A percentile compares a stretch with the other conserved stretches of the same genome.
phyloP scores from a whole-genome alignment of 2,329 filamentous ascomycete genomes.

The Periconia sp. region DNA sequence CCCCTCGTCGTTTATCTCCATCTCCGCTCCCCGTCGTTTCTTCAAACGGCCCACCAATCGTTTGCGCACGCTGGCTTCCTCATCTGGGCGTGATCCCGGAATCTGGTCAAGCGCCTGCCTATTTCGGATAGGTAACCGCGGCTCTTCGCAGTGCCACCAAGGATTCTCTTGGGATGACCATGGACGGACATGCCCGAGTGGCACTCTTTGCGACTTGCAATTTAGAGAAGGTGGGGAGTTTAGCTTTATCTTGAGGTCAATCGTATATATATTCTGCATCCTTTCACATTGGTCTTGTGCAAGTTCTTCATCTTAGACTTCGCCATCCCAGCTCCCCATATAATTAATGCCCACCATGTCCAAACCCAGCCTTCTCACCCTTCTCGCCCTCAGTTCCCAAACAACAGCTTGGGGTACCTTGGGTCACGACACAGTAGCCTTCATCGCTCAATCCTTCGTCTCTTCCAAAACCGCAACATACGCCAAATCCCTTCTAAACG shows the following conservation, averaged over 20 bases:
- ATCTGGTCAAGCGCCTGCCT: constrained; percentile 29
- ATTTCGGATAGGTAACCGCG: constrained; percentile 27
- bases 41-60: constrained; percentile 8
- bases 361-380: constrained; percentile 28
- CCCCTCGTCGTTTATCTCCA: constrained; percentile 13
- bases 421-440: constrained; percentile 62
- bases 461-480: constrained; percentile 51
- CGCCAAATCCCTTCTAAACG: constrained; percentile 51
- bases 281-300: too few species aligned
- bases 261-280: too few species aligned
- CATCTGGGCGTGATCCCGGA: constrained; percentile 8
- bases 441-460: constrained; percentile 59
- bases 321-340: too few species aligned
- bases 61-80: background rate
- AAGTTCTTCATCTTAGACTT: too few species aligned
- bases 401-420: constrained; percentile 58
- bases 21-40: constrained; percentile 13
- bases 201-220: too few species aligned
- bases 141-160: constrained; percentile 25
- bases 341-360: too few species aligned
- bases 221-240: too few species aligned
- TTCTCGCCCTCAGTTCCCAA: constrained; percentile 30
- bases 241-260: too few species aligned
- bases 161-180: constrained; percentile 28
- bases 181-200: constrained; percentile 37